Conservation (phyloP, 805 yeast genomes). For the Ogataea parapolymorpha region DNA sequence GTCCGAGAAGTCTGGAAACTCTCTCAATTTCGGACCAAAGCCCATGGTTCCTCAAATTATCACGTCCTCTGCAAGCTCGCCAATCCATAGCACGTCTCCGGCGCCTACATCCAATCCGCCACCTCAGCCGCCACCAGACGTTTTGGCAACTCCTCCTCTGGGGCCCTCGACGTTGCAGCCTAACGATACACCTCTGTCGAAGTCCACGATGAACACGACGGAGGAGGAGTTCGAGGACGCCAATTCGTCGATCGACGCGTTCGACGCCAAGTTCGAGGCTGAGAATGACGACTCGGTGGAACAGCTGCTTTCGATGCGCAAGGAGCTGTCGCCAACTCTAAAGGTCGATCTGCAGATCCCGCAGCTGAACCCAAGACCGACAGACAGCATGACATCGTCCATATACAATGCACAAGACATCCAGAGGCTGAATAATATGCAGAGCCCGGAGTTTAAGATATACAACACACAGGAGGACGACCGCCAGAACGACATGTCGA, state of each 20-base stretch:
- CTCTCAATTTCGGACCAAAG: neutral
- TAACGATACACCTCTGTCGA: slow-evolving; percentile 4
- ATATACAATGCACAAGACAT: slow-evolving; percentile 20
- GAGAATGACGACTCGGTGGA: slow-evolving; percentile 23
- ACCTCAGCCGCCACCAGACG: neutral
- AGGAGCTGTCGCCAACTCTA: slow-evolving; percentile 22
- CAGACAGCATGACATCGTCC: slow-evolving; percentile 12
- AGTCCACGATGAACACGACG: slow-evolving; percentile 2
- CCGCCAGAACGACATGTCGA: slow-evolving; percentile 28
- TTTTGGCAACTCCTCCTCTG: neutral
- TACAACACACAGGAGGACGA: slow-evolving; percentile 21
- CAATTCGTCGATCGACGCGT: slow-evolving; percentile 24
- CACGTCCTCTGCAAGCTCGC: neutral
- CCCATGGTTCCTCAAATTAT: neutral
- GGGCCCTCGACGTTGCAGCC: neutral
- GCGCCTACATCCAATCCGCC: neutral
- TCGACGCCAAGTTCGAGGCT: slow-evolving; percentile 22
- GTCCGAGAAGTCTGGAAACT: neutral
- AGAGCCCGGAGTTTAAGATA: slow-evolving; percentile 30
- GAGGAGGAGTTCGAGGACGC: slow-evolving; percentile 21
- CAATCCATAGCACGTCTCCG: neutral
- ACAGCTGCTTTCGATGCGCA: slow-evolving; percentile 28
- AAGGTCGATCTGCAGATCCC: slow-evolving; percentile 11
- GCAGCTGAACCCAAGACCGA: slow-evolving; percentile 1
- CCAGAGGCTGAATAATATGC: slow-evolving; percentile 29